phyloP scores from a whole-genome alignment of 768 basidiomycete genomes.

The Mycena chlorophos region DNA sequence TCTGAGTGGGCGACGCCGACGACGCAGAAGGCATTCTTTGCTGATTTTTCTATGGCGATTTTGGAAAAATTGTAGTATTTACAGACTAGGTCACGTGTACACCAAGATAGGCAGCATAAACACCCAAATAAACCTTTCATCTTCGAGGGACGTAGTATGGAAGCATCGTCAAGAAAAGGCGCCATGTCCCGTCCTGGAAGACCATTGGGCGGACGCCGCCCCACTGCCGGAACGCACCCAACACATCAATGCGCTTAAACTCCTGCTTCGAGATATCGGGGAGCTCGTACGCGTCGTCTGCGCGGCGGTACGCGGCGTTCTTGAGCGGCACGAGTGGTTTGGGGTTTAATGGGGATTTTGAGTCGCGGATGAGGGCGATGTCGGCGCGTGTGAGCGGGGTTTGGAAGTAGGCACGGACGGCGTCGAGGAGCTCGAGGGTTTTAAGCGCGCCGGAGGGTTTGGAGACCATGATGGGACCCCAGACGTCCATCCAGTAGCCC shows the following conservation, averaged over 20 bases:
- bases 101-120: neutral
- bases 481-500: constrained; percentile 42
- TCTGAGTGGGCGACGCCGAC: constrained; percentile 43
- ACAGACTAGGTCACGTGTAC: neutral
- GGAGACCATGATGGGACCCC: constrained; percentile 52
- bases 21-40: constrained; percentile 47
- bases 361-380: constrained; percentile 25
- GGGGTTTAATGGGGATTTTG: constrained; percentile 21
- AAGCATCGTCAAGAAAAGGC: constrained; percentile 47
- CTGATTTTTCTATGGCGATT: constrained; percentile 49
- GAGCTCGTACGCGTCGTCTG: constrained; percentile 40
- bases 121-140: neutral
- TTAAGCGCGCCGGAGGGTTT: constrained; percentile 28
- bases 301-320: constrained; percentile 35
- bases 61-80: neutral
- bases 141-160: constrained; percentile 32
- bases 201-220: constrained; percentile 44
- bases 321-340: constrained; percentile 22
- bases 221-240: constrained; percentile 48
- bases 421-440: constrained; percentile 47
- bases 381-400: constrained; percentile 40
- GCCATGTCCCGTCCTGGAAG: constrained; percentile 42
- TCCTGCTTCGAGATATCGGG: constrained; percentile 37
- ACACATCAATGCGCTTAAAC: constrained; percentile 50
- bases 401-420: constrained; percentile 51